phyloP scores from a whole-genome alignment of 805 yeast genomes.

The Helenozyma rhizophorensis region DNA sequence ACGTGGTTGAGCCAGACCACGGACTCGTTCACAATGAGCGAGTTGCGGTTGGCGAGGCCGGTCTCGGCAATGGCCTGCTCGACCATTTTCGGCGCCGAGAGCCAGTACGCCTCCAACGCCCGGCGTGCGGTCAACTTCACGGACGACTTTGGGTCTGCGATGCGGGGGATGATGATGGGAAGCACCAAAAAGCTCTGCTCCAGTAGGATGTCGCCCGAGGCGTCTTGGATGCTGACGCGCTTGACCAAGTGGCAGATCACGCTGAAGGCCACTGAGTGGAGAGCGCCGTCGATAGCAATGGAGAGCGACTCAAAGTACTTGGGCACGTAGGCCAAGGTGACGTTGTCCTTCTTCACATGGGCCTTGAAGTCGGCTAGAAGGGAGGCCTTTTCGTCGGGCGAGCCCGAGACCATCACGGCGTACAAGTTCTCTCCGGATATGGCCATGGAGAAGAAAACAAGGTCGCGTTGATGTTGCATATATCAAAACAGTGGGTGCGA shows the following conservation, averaged over 20 bases:
- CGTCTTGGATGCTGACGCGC: slow-evolving; percentile 55
- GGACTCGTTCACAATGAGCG: slow-evolving; percentile 38
- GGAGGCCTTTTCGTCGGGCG: slow-evolving; percentile 12
- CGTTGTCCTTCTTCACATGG: slow-evolving; percentile 52
- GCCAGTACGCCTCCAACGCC: slow-evolving; percentile 53
- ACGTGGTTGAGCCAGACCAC: slow-evolving; percentile 43
- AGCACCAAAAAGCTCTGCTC: slow-evolving; percentile 41
- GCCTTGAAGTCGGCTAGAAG: slow-evolving; percentile 40
- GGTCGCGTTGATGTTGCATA: no score
- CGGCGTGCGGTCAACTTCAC: slow-evolving; percentile 43
- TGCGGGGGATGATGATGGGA: slow-evolving; percentile 47
- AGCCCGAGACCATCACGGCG: slow-evolving; percentile 8
- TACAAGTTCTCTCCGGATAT: slow-evolving; percentile 13
- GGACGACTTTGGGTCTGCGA: slow-evolving; percentile 38
- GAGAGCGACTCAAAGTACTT: slow-evolving; percentile 48
- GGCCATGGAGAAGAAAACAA: slow-evolving; percentile 8
- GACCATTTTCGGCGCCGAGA: slow-evolving; percentile 45
- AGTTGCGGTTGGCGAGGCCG: slow-evolving; percentile 39
- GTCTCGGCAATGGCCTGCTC: slow-evolving; percentile 41
- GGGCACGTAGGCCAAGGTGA: slow-evolving; percentile 47
- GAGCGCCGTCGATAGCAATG: slow-evolving; percentile 39
- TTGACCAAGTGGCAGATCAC: slow-evolving; percentile 54
- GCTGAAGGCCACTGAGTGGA: slow-evolving; percentile 43
- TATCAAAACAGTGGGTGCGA: no score
- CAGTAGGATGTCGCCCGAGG: slow-evolving; percentile 32